These are phyloP conservation scores for Neopestalotiopsis rosae DNA, from an alignment of 2,329 filamentous ascomycete species.

Conservation along the genomic window DNA sequence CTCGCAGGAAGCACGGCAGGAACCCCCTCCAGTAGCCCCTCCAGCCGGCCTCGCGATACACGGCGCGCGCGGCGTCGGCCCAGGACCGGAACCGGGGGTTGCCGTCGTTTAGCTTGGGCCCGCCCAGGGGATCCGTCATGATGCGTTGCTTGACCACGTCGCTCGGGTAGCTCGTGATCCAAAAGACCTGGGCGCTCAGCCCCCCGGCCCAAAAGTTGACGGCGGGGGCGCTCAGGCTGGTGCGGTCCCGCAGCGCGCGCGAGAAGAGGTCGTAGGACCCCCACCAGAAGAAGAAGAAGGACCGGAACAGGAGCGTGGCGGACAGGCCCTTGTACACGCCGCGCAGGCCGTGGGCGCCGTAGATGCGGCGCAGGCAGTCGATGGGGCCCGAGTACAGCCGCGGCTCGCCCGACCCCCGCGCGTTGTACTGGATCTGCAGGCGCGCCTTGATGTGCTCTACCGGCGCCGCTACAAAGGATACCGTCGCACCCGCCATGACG, in stretches of 20 bases:
- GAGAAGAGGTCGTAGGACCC: conserved; percentile 89
- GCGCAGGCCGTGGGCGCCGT: conserved; percentile 71
- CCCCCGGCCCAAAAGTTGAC: conserved; percentile 99
- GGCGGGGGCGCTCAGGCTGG: conserved; percentile 73
- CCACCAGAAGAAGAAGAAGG: conserved; percentile 99
- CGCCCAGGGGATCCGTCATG: conserved; percentile 92
- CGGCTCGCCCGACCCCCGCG: conserved; percentile 66
- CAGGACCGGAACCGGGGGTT: conserved; percentile 73
- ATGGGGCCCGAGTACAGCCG: conserved; percentile 86
- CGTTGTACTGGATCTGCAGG: conserved; percentile 91
- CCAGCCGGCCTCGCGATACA: conserved; percentile 77
- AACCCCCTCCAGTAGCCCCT: conserved; percentile 94
- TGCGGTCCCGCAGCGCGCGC: conserved; percentile 68
- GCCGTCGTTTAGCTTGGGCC: conserved; percentile 66
- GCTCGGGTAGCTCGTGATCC: conserved; percentile 88
- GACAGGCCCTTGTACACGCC: conserved; percentile 87
- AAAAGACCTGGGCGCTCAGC: conserved; percentile 91
- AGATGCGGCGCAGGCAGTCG: conserved; percentile 78
- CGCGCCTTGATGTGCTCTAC: conserved; percentile 96
- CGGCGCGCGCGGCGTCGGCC: conserved; percentile 78
- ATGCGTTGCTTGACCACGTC: conserved; percentile 96
- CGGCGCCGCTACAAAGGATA: conserved; percentile 90
- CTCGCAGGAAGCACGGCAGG: conserved; percentile 87
- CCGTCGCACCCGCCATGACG: conserved; percentile 84
- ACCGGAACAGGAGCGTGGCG: conserved; percentile 86